phyloP scores from a whole-genome alignment of 2,329 filamentous ascomycete genomes.

The Whalleya microplaca region DNA sequence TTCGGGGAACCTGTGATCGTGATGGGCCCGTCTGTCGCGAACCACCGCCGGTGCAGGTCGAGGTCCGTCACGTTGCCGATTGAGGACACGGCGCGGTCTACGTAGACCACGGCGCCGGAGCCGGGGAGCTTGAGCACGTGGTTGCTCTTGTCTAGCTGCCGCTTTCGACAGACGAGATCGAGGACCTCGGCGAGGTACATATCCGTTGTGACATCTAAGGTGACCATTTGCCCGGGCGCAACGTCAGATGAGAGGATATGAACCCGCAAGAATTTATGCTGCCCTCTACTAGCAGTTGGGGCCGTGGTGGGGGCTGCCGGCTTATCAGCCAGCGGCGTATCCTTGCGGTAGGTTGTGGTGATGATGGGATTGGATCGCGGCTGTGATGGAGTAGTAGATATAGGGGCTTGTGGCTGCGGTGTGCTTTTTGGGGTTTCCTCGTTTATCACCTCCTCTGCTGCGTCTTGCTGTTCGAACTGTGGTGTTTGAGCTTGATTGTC shows the following conservation, averaged over 20 bases:
- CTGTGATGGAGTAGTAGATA: slow-evolving; percentile 36
- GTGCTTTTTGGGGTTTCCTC: slow-evolving; percentile 53
- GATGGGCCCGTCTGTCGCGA: slow-evolving; percentile 73
- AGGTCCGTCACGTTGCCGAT: slow-evolving; percentile 76
- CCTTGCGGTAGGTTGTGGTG: slow-evolving; percentile 61
- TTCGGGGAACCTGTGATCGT: slow-evolving; percentile 71
- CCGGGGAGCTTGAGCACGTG: slow-evolving; percentile 79
- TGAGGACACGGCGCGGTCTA: slow-evolving; percentile 78
- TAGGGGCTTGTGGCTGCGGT: slow-evolving; percentile 46
- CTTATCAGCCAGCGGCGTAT: slow-evolving; percentile 58
- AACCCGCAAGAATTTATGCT: slow-evolving; percentile 71
- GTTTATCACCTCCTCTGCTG: slow-evolving; percentile 40
- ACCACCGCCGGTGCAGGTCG: slow-evolving; percentile 75
- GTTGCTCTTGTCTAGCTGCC: slow-evolving; percentile 77
- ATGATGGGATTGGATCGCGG: slow-evolving; percentile 62
- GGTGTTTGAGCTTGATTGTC: slow-evolving; percentile 73
- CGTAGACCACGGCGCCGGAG: slow-evolving; percentile 73
- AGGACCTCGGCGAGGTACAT: slow-evolving; percentile 84
- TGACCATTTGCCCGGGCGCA: slow-evolving; percentile 73
- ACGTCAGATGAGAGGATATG: slow-evolving; percentile 73
- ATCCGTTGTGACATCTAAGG: slow-evolving; percentile 77
- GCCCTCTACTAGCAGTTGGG: slow-evolving; percentile 57
- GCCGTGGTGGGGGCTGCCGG: slow-evolving; percentile 52
- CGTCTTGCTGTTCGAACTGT: slow-evolving; percentile 62
- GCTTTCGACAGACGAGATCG: slow-evolving; percentile 75